Percentiles rank a stretch among this genome's conserved stretches.
phyloP scores from a whole-genome alignment of 1,284 basidiomycete genomes.

The Ganoderma lingzhi region DNA sequence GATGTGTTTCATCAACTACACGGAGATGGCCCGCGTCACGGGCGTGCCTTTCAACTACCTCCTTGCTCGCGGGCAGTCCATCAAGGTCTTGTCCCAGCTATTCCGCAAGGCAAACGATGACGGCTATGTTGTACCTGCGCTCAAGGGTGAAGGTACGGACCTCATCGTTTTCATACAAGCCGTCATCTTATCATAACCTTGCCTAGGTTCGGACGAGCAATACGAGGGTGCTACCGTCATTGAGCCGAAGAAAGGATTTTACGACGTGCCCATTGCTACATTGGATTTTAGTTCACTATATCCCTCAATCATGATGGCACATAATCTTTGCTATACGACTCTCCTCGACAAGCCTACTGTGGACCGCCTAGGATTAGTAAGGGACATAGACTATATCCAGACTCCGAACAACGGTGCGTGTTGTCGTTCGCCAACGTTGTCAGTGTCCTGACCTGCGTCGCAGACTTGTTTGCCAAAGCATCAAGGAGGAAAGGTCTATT shows the following conservation, averaged over 20 bases:
- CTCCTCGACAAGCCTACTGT: slow-evolving; percentile 82
- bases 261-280: slow-evolving; percentile 94
- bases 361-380: slow-evolving; percentile 78
- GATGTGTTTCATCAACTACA: slow-evolving; percentile 98
- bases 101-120: slow-evolving; percentile 90
- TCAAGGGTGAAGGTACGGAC: slow-evolving; percentile 80
- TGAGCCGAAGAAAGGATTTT: slow-evolving; percentile 93
- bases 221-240: slow-evolving; percentile 98
- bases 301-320: slow-evolving; percentile 99
- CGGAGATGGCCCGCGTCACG: slow-evolving; percentile 95
- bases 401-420: slow-evolving; percentile 91
- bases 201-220: slow-evolving; percentile 85
- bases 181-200: background rate
- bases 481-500: slow-evolving; percentile 85
- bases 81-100: slow-evolving; percentile 95
- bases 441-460: slow-evolving; percentile 3
- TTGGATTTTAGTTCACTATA: slow-evolving; percentile 98
- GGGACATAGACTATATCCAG: slow-evolving; percentile 88
- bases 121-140: slow-evolving; percentile 85
- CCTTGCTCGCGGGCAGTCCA: slow-evolving; percentile 91
- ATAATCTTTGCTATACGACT: slow-evolving; percentile 97
- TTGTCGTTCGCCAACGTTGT: background rate
- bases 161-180: background rate
- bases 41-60: slow-evolving; percentile 98
- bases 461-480: slow-evolving; percentile 87